A percentile compares a stretch with the other conserved stretches of the same genome.
Evolutionary conservation across 805 yeast species (phyloP).

Genomic region (Saturnispora sekii): DNA sequence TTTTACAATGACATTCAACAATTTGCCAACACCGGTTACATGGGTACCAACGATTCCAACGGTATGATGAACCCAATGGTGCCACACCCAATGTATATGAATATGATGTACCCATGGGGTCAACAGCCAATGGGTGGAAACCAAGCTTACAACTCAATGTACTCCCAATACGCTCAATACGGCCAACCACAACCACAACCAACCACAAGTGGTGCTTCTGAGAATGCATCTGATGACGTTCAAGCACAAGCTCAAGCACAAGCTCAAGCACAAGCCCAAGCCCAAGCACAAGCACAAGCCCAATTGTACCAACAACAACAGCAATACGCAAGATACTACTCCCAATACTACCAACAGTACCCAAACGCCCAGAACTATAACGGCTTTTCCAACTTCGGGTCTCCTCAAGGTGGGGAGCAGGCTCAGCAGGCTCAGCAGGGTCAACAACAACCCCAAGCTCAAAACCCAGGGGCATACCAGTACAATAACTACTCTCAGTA

Average conservation of each 20-base stretch:
- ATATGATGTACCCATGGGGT: slow-evolving; percentile 9
- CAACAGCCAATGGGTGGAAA: slow-evolving; percentile 3
- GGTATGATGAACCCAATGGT: slow-evolving; percentile 8
- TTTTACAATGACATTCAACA: slow-evolving; percentile 5
- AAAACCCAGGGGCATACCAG: too few relatives aligned
- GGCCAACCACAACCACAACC: slow-evolving; percentile 20
- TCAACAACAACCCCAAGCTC: slow-evolving; percentile 15
- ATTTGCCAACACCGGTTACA: slow-evolving; percentile 3
- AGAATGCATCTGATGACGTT: slow-evolving; percentile 9
- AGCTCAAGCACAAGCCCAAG: slow-evolving; percentile 6
- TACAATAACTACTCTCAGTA: neutral
- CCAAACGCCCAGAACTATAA: slow-evolving; percentile 6
- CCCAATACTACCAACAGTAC: slow-evolving; percentile 11
- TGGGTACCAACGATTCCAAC: neutral
- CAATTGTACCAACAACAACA: slow-evolving; percentile 13
- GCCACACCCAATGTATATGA: slow-evolving; percentile 9
- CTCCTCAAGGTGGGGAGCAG: slow-evolving; percentile 8
- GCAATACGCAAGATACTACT: slow-evolving; percentile 16
- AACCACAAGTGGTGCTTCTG: slow-evolving; percentile 13
- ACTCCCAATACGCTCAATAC: slow-evolving; percentile 14
- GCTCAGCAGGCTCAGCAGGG: slow-evolving; percentile 11
- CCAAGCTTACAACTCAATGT: slow-evolving; percentile 5
- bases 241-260: slow-evolving; percentile 11
- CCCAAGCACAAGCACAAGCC: slow-evolving; percentile 14
- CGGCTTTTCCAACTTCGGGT: slow-evolving; percentile 10